These are phyloP conservation scores for Sporodiniella umbellata DNA, from an alignment of 371 early-diverging fungal species.

Conservation along the genomic window DNA sequence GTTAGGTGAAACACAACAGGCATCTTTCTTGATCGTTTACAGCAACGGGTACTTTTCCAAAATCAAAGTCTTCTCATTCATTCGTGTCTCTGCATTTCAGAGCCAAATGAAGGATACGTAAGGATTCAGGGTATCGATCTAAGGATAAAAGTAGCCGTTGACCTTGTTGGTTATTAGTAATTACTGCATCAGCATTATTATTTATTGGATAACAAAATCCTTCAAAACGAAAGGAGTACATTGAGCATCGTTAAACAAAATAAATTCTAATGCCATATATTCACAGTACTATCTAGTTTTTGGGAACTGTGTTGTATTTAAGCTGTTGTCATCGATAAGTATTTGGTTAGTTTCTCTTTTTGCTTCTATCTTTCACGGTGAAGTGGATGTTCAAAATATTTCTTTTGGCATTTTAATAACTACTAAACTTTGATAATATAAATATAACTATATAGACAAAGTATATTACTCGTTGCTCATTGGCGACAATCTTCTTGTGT, in stretches of 20 bases:
- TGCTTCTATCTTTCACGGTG: too few relatives aligned
- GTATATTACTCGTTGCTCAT: too few relatives aligned
- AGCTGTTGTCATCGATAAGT: too few relatives aligned
- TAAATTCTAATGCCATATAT: too few relatives aligned
- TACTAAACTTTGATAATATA: too few relatives aligned
- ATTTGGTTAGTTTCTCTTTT: too few relatives aligned
- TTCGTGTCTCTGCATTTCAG: conserved; percentile 13
- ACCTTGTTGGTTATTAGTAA: conserved; percentile 7
- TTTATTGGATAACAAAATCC: conserved; percentile 11
- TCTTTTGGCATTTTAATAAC: too few relatives aligned
- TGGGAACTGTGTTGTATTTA: too few relatives aligned
- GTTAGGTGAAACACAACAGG: conserved; percentile 8
- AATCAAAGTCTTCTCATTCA: conserved; percentile 14
- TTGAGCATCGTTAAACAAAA: too few relatives aligned
- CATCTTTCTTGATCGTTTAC: conserved; percentile 14
- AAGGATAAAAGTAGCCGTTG: conserved; percentile 11
- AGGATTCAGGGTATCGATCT: conserved; percentile 6
- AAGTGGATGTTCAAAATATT: too few relatives aligned
- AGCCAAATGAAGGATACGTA: conserved; percentile 13
- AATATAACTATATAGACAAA: too few relatives aligned
- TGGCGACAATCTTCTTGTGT: conserved; percentile 10
- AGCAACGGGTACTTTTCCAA: conserved; percentile 10
- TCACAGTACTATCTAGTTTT: too few relatives aligned
- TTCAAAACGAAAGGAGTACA: conserved; percentile 10
- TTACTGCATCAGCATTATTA: conserved; percentile 5